These are phyloP conservation scores for Solanum acaule DNA, from an alignment of 257 asterid genomes.

Conservation along the genomic window DNA sequence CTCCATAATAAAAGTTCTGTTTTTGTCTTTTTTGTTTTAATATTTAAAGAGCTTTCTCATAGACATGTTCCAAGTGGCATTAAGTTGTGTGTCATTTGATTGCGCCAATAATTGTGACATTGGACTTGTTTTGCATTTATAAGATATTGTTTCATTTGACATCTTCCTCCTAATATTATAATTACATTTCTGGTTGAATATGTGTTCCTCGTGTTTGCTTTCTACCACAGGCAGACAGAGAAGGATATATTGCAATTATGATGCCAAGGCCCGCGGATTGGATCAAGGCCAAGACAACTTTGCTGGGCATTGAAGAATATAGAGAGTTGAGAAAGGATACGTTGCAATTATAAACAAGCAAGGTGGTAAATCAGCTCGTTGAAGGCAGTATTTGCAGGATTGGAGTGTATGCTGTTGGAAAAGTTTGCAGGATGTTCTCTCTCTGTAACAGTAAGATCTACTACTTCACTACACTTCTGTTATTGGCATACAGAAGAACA, in stretches of 20 bases:
- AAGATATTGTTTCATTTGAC: not conserved
- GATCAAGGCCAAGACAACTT: slow-evolving; percentile 62
- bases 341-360: slow-evolving; percentile 3
- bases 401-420: slow-evolving; percentile 27
- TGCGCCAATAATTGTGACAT: not conserved
- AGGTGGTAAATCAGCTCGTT: not conserved
- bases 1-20: not conserved
- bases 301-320: slow-evolving; percentile 45
- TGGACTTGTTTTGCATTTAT: not conserved
- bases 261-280: slow-evolving; percentile 92
- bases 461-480: not conserved
- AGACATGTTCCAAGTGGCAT: not conserved
- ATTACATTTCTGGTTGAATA: not conserved
- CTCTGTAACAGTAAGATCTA: not conserved
- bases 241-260: slow-evolving; percentile 82
- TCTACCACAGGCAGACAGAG: slow-evolving; percentile 62
- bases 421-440: not conserved
- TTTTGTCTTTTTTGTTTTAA: not conserved
- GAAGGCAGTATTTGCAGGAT: not conserved
- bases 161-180: not conserved
- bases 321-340: slow-evolving; percentile 27
- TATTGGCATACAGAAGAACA: not conserved
- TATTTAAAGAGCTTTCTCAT: not conserved
- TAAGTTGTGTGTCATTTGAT: not conserved
- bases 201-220: not conserved